These are phyloP conservation scores for Choiromyces venosus DNA, from an alignment of 495 filamentous ascomycete species.

Conservation along the genomic window DNA sequence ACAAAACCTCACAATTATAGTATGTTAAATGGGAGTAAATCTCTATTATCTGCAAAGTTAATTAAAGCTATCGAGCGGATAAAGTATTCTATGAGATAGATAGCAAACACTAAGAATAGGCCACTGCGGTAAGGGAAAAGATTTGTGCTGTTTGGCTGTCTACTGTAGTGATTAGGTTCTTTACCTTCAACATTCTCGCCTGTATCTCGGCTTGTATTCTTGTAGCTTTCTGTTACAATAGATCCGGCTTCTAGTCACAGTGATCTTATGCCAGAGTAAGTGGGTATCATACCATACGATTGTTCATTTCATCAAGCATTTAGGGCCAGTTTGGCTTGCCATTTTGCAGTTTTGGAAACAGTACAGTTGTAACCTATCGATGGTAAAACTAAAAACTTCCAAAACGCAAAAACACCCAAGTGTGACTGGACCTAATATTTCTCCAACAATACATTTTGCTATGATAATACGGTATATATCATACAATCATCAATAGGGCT, in stretches of 20 bases:
- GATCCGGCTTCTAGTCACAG: not conserved
- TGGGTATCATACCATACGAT: too few relatives aligned
- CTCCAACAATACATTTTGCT: not conserved
- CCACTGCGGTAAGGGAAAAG: not conserved
- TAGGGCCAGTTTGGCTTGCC: too few relatives aligned
- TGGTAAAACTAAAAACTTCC: too few relatives aligned
- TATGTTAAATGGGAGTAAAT: not conserved
- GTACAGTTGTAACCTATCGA: too few relatives aligned
- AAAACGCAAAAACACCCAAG: too few relatives aligned
- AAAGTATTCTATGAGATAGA: not conserved
- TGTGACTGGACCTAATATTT: too few relatives aligned
- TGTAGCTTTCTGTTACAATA: not conserved
- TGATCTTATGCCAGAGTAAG: too few relatives aligned
- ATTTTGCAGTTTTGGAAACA: too few relatives aligned
- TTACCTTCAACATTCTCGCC: not conserved
- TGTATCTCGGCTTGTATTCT: not conserved
- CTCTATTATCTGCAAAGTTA: not conserved
- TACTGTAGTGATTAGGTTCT: not conserved
- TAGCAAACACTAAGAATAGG: not conserved
- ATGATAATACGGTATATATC: too few relatives aligned
- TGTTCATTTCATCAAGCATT: not conserved
- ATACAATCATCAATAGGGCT: not conserved
- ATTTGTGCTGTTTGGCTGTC: not conserved
- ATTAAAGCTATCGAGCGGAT: not conserved
- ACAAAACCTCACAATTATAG: not conserved